Percentiles rank a stretch among this genome's conserved stretches.
Conservation (phyloP, 2,329 filamentous ascomycete genomes). For the Cladosporium oxysporum region DNA sequence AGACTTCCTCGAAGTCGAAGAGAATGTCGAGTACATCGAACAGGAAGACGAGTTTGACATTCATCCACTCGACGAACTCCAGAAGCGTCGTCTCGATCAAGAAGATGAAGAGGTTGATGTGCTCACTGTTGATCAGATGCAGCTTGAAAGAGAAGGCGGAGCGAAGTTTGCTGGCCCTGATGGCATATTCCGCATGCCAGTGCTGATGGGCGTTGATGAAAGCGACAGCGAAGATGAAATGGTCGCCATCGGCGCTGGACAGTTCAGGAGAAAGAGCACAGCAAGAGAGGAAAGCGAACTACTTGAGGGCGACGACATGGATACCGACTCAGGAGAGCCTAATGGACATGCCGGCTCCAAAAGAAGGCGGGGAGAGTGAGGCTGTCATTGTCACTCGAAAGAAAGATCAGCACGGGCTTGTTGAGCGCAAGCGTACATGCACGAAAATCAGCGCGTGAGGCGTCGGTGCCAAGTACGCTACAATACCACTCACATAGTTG, state of each 20-base stretch:
- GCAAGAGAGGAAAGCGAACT: conserved; percentile 52
- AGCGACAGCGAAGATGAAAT: conserved; percentile 95
- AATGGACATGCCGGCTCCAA: conserved; percentile 30
- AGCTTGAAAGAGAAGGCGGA: conserved; percentile 38
- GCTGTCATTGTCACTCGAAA: background rate
- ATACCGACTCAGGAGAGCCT: conserved; percentile 24
- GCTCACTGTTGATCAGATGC: conserved; percentile 68
- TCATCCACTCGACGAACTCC: conserved; percentile 90
- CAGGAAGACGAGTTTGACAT: conserved; percentile 98
- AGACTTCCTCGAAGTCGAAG: conserved; percentile 95
- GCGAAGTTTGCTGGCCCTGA: conserved; percentile 52
- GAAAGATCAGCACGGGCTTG: background rate
- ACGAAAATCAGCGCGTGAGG: background rate
- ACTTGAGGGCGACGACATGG: conserved; percentile 29
- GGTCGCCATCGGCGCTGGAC: conserved; percentile 68
- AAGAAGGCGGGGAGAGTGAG: conserved; percentile 26
- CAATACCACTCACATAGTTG: background rate
- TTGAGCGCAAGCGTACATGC: background rate
- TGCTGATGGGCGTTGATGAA: conserved; percentile 87
- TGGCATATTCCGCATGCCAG: conserved; percentile 77
- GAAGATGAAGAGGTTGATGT: conserved; percentile 96
- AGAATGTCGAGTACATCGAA: conserved; percentile 96
- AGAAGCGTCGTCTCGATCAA: conserved; percentile 82
- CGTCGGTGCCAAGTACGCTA: background rate
- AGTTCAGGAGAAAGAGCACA: conserved; percentile 78